phyloP scores from a whole-genome alignment of 208 protist species.

The Leishmania braziliensis region DNA sequence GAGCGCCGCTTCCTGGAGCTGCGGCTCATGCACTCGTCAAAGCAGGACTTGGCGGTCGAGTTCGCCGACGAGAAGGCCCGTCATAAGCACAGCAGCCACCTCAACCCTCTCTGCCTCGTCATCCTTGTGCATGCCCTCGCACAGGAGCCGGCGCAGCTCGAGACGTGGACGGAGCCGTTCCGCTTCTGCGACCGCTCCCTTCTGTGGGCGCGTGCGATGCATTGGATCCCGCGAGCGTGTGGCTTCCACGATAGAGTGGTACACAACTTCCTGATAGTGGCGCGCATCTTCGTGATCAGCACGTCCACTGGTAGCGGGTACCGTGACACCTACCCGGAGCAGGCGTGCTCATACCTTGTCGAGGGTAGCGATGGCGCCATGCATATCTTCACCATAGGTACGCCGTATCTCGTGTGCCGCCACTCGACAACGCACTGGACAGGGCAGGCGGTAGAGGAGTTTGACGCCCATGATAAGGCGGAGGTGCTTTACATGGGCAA shows the following conservation, averaged over 20 bases:
- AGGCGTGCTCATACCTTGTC: slow-evolving; percentile 75
- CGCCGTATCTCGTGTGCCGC: slow-evolving; percentile 65
- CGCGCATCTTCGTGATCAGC: slow-evolving; percentile 83
- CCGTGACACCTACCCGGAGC: slow-evolving; percentile 69
- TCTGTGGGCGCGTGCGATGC: slow-evolving; percentile 66
- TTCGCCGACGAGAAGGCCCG: slow-evolving; percentile 63
- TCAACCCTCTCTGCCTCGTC: slow-evolving; percentile 73
- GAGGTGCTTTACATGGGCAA: slow-evolving; percentile 80
- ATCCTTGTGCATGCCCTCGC: slow-evolving; percentile 71
- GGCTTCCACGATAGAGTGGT: slow-evolving; percentile 66
- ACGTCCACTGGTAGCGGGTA: slow-evolving; percentile 51
- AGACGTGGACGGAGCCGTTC: slow-evolving; percentile 86
- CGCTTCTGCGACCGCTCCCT: slow-evolving; percentile 80
- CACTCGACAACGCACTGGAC: slow-evolving; percentile 80
- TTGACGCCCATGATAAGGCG: slow-evolving; percentile 58
- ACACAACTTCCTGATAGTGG: slow-evolving; percentile 61
- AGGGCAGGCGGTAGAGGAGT: slow-evolving; percentile 62
- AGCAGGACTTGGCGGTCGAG: slow-evolving; percentile 74
- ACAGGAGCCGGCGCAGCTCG: slow-evolving; percentile 55
- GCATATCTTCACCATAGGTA: slow-evolving; percentile 89
- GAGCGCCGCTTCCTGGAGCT: slow-evolving; percentile 77
- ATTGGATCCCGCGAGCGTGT: slow-evolving; percentile 83
- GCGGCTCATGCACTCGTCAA: slow-evolving; percentile 46
- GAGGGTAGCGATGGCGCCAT: slow-evolving; percentile 52
- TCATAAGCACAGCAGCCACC: slow-evolving; percentile 41